phyloP scores from a whole-genome alignment of 306 rosid species.

The Alnus rubra region DNA sequence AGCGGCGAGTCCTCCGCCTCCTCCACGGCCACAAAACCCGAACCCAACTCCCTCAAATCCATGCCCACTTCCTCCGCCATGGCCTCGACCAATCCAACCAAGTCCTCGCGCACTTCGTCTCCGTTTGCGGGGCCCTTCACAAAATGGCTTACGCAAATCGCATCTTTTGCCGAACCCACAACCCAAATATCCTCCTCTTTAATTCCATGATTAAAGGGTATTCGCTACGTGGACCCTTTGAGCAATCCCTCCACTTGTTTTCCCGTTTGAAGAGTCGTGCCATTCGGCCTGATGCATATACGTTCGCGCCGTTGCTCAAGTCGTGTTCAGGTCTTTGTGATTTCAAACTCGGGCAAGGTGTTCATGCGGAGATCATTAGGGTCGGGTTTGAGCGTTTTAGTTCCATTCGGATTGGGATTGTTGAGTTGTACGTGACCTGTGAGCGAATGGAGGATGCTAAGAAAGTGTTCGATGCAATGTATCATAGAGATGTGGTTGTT shows the following conservation, averaged over 20 bases:
- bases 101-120: constrained; percentile 74
- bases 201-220: constrained; percentile 78
- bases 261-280: constrained; percentile 42
- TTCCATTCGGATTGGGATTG: constrained; percentile 52
- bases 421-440: constrained; percentile 51
- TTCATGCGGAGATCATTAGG: constrained; percentile 44
- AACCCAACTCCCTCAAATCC: constrained; percentile 57
- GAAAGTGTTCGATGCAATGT: constrained; percentile 69
- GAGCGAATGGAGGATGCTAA: constrained; percentile 50
- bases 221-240: constrained; percentile 57
- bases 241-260: constrained; percentile 48
- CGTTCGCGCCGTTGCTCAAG: constrained; percentile 72
- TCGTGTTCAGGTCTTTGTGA: constrained; percentile 49
- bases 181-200: constrained; percentile 69
- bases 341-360: constrained; percentile 43
- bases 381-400: constrained; percentile 44
- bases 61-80: constrained; percentile 76
- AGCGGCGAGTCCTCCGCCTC: constrained; percentile 60
- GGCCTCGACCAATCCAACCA: constrained; percentile 72
- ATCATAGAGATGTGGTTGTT: constrained; percentile 47
- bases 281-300: constrained; percentile 52
- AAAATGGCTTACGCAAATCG: constrained; percentile 51
- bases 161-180: constrained; percentile 44
- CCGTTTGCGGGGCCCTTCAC: constrained; percentile 51
- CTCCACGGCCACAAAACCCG: constrained; percentile 66